Conservation (phyloP, 495 filamentous ascomycete species). For the Sphaerosporella brunnea region DNA sequence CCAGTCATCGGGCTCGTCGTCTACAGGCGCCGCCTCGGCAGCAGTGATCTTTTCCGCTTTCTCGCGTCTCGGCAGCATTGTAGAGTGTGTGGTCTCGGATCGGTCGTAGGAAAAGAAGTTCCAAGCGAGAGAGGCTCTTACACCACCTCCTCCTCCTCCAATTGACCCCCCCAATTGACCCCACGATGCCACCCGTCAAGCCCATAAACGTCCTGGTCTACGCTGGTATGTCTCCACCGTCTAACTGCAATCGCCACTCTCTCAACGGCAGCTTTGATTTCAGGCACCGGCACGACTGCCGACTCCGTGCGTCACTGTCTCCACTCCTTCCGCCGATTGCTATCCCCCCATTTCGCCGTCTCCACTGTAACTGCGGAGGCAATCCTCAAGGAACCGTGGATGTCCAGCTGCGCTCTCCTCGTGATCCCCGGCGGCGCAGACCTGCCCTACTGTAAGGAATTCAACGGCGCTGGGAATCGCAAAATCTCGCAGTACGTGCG, state of each 20-base stretch:
- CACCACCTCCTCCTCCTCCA: no score
- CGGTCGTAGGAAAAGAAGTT: no score
- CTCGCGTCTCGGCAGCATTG: constrained; percentile 21
- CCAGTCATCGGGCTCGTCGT: constrained; percentile 92
- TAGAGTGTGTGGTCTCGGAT: no score
- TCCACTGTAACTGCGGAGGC: constrained; percentile 61
- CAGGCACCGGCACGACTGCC: constrained; percentile 68
- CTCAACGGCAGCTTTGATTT: no score
- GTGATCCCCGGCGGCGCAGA: constrained; percentile 94
- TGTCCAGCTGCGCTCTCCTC: constrained; percentile 64
- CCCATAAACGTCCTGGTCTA: constrained; percentile 73
- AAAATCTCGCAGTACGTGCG: constrained; percentile 69
- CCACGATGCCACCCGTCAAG: constrained; percentile 5
- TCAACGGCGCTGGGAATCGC: constrained; percentile 78
- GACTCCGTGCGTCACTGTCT: constrained; percentile 81
- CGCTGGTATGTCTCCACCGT: constrained; percentile 37
- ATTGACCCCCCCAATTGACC: no score
- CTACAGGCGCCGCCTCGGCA: constrained; percentile 9
- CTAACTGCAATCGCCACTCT: constrained; percentile 7
- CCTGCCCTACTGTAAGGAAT: constrained; percentile 67
- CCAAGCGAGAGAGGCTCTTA: no score
- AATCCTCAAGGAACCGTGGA: constrained; percentile 85
- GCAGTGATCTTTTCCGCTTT: constrained; percentile 18
- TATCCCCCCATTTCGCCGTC: constrained; percentile 89
- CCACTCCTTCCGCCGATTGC: constrained; percentile 68